Base-by-base conservation (phyloP, 495 filamentous ascomycete genomes). In the Penicillium waksmanii region DNA sequence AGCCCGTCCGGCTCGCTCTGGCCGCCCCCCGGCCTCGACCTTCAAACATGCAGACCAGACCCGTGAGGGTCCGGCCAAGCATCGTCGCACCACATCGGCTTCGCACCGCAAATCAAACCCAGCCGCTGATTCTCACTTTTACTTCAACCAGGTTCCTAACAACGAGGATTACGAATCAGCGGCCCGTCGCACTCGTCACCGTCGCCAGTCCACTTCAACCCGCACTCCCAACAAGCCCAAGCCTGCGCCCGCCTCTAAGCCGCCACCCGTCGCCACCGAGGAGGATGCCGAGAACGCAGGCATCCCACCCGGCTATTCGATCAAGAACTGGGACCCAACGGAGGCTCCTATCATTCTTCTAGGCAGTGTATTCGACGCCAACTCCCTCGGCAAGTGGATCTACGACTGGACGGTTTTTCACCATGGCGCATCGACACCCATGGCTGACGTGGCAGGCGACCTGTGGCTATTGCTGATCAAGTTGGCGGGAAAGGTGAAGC, bases 371-470 rank as follows among this genome's bases (percentile, higher is more conserved):
- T 98, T 98, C 70, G 96, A 98, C 68, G 91, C 95, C 73, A 97
- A 97, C 83, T 96, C 91, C 19, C 84, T 98, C 15, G 95, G 95
- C 67, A 96, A 97, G 76, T 98, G 95, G 95, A 94, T 98, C 72
- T 98, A 96, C 79, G 96, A 98, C 82, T 98, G 95, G 95, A 97
- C 95, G 33, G 91, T 97, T 58, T 97, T 91, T 78, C 87, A 89
- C 72, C 89, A 96, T 63, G 92, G 92, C 42, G 83, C 92, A 11
- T 85, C 85, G 27, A 92, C 91, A 3, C 91, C 95, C 59, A 93
- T 97, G 71, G 86, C 92, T 42, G 93, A 97, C 58, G 87, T 96
- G 70, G 93, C 95, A 18, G 95, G 95, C 68, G 93, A 97, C 67
- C 77, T 98, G 60, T 98, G 95, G 95, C 84, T 97, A 33, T 80